Conservation (phyloP, 2,329 filamentous ascomycete genomes). For the Clonostachys sp. region DNA sequence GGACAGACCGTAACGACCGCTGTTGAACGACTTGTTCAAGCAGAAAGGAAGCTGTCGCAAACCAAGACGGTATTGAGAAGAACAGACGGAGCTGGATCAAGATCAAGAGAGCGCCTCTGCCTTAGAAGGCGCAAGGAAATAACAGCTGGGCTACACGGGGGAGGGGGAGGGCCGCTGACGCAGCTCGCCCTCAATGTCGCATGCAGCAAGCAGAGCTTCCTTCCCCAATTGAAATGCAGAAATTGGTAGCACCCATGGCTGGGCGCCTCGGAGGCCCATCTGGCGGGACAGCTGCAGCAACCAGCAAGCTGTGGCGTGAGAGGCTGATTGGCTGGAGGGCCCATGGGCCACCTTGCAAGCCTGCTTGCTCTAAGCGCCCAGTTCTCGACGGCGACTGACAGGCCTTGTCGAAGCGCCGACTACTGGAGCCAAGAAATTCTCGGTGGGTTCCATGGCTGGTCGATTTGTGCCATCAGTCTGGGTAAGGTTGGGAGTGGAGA, state of each 20-base stretch:
- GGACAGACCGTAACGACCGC: conserved; percentile 2
- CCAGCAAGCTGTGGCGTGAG: not conserved
- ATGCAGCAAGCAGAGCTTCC: too few relatives aligned
- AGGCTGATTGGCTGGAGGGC: conserved; percentile 2
- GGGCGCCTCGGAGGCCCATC: conserved; percentile 2
- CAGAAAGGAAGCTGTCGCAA: not conserved
- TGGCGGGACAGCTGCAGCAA: conserved; percentile 2
- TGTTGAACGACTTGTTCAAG: not conserved
- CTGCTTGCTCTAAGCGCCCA: conserved; percentile 3
- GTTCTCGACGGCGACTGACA: conserved; percentile 4
- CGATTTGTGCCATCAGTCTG: too few relatives aligned
- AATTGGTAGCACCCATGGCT: not conserved
- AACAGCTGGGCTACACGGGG: not conserved
- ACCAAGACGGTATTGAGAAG: too few relatives aligned
- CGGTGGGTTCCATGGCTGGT: too few relatives aligned
- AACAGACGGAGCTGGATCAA: not conserved
- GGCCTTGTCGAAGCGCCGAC: conserved; percentile 7
- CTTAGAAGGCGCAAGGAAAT: not conserved
- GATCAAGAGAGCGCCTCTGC: not conserved
- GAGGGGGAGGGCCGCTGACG: not conserved
- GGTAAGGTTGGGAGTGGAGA: too few relatives aligned
- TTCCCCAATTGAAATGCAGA: not conserved
- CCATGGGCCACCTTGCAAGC: not conserved
- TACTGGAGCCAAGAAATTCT: conserved; percentile 5
- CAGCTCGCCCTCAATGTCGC: too few relatives aligned